Evolutionary conservation across 495 filamentous ascomycete genomes (phyloP), one percentile per base, ranked within the genome.

Genomic region (Corynascus novoguineensis): DNA sequence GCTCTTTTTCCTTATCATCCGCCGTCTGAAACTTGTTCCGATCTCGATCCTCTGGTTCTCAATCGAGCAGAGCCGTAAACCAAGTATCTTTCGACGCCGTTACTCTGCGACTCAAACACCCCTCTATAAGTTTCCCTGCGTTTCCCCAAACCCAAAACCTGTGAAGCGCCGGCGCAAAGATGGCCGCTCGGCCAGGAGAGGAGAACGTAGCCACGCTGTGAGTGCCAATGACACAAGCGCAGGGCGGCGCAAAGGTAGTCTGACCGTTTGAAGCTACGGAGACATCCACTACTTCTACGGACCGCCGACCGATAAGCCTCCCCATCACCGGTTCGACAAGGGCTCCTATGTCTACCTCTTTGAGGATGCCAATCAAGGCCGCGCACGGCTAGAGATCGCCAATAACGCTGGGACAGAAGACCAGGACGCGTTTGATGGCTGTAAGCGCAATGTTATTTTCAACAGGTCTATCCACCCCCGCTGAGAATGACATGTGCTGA

Each of bases 271-370:
- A 70, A 96, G 91, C 64, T 95, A 90, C 67, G 89, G 84, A 19
- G 91, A 96, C 68, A 76, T 95, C 42, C 91, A 95, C 72, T 96
- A 92, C 70, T 95, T 85, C 68, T 95, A 95, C 73, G 78, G 83
- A 10, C 76, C 80, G 17, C 88, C 90, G 3, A 80, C 81, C 2
- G 75, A 79, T 22, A 86, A 83, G 49, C 88, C 88, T 11, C 78
- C 80, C 27, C 86, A 92, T 65, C 89, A 96, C 70, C 84, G 90
- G 25, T 96, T 96, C 71, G 88, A 92, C 66, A 92, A 92, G 65
- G 83, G 83, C 47, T 95, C 89, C 14, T 95, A 95, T 63, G 75
- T 96, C 37, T 96, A 95, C 68, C 73, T 96, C 25, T 92, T 91
- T 68, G 84, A 90, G 61, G 86, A 89, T 70, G 78, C 84, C 6